Evolutionary conservation across 805 yeast species (phyloP).

Genomic region (Ogataea pini): DNA sequence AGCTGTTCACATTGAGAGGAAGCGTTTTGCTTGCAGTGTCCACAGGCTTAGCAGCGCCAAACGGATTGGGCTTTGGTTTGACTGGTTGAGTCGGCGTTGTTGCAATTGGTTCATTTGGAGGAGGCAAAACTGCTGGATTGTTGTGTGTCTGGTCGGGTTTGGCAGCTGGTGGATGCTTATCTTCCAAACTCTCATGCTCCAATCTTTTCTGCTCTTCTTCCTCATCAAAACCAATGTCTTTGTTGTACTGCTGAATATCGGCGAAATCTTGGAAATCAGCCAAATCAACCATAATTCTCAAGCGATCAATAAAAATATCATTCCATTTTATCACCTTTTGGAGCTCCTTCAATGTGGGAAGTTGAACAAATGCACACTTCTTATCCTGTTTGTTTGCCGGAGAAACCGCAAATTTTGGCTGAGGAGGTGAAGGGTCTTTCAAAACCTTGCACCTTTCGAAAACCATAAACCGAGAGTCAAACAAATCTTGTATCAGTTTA

Average conservation of each 20-base stretch:
- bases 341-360: conserved; percentile 51
- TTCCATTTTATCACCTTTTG: conserved; percentile 62
- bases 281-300: conserved; percentile 35
- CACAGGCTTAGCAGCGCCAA: conserved; percentile 80
- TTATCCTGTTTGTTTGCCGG: conserved; percentile 37
- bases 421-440: conserved; percentile 34
- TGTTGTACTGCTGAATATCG: conserved; percentile 34
- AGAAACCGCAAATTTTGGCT: conserved; percentile 45
- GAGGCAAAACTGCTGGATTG: background rate
- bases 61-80: conserved; percentile 60
- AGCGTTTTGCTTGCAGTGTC: conserved; percentile 21
- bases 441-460: conserved; percentile 61
- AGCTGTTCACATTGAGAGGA: conserved; percentile 5
- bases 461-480: conserved; percentile 60
- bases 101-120: background rate
- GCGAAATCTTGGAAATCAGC: conserved; percentile 43
- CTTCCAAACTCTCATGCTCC: conserved; percentile 9
- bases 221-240: conserved; percentile 30
- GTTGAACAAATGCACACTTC: conserved; percentile 66
- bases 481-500: conserved; percentile 55
- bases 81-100: conserved; percentile 14
- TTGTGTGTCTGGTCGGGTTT: background rate
- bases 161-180: background rate
- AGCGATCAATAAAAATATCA: conserved; percentile 47
- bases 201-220: conserved; percentile 27